phyloP scores from a whole-genome alignment of 495 filamentous ascomycete species.

The Neurospora sp. region DNA sequence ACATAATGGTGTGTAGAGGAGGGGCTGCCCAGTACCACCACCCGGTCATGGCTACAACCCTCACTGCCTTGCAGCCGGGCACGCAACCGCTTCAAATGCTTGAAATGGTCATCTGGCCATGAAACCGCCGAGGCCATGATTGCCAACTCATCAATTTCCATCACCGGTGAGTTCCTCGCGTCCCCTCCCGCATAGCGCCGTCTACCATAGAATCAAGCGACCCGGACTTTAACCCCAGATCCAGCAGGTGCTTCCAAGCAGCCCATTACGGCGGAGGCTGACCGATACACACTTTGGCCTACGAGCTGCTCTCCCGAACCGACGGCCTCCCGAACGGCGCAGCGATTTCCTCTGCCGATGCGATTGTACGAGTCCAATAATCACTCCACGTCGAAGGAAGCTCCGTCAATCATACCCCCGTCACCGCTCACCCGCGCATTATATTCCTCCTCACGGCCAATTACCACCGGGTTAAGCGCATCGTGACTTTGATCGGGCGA shows the following conservation, averaged over 20 bases:
- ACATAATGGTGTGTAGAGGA: background rate
- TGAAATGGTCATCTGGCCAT: constrained; percentile 15
- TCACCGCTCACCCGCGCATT: background rate
- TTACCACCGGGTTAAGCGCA: background rate
- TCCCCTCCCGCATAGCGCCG: constrained; percentile 1
- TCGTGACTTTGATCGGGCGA: background rate
- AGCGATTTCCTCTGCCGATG: background rate
- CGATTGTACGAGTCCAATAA: background rate
- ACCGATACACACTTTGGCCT: background rate
- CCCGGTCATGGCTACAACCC: background rate
- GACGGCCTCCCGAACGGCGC: background rate
- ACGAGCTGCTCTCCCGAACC: background rate
- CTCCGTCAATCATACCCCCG: background rate
- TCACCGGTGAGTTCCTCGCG: constrained; percentile 12
- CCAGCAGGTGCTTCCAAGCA: background rate
- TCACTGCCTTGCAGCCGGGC: background rate
- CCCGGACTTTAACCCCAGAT: background rate
- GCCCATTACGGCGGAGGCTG: background rate
- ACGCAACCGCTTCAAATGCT: background rate
- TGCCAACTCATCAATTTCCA: constrained; percentile 21
- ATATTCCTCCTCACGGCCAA: background rate
- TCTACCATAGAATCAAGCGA: constrained; percentile 1
- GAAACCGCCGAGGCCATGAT: constrained; percentile 3
- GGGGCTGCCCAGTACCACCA: background rate
- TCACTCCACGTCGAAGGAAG: background rate